Evolutionary conservation across 2,329 filamentous ascomycete genomes (phyloP).

Genomic region (Epichloe hybrida): DNA sequence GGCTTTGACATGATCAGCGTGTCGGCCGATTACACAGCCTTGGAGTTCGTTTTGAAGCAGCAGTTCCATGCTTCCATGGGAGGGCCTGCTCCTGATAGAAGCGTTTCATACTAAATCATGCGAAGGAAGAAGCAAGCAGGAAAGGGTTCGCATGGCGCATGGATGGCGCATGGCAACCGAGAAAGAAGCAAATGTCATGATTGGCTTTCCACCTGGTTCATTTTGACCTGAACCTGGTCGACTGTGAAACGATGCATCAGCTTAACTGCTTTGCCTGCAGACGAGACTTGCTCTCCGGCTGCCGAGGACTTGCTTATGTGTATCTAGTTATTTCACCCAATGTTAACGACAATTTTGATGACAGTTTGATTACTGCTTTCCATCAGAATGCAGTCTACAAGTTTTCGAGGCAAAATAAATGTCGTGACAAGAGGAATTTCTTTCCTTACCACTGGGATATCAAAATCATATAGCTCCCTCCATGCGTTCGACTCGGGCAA

Average conservation of each 20-base stretch:
- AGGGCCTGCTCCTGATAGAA: slow-evolving; percentile 20
- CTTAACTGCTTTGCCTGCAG: slow-evolving; percentile 48
- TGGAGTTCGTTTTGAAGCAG: slow-evolving; percentile 30
- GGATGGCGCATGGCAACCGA: background rate
- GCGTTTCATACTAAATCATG: slow-evolving; percentile 26
- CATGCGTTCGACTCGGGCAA: slow-evolving; percentile 47
- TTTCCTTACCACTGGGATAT: slow-evolving; percentile 58
- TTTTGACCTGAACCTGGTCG: slow-evolving; percentile 51
- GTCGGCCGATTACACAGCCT: slow-evolving; percentile 39
- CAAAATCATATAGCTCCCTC: slow-evolving; percentile 66
- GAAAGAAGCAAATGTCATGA: background rate
- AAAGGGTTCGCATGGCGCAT: no score
- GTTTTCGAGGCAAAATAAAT: no score
- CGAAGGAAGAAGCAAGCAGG: no score
- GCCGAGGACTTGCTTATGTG: slow-evolving; percentile 46
- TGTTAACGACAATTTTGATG: background rate
- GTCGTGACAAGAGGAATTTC: background rate
- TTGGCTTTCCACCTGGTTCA: slow-evolving; percentile 43
- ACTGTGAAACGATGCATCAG: slow-evolving; percentile 66
- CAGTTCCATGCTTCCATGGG: slow-evolving; percentile 35
- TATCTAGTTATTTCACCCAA: slow-evolving; percentile 27
- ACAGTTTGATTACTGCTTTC: no score
- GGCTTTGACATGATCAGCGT: slow-evolving; percentile 51
- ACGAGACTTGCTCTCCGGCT: slow-evolving; percentile 37
- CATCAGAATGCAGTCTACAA: no score